A percentile compares a stretch with the other conserved stretches of the same genome.
Conservation (phyloP, 345 rosid genomes). For the Salix suchowensis region DNA sequence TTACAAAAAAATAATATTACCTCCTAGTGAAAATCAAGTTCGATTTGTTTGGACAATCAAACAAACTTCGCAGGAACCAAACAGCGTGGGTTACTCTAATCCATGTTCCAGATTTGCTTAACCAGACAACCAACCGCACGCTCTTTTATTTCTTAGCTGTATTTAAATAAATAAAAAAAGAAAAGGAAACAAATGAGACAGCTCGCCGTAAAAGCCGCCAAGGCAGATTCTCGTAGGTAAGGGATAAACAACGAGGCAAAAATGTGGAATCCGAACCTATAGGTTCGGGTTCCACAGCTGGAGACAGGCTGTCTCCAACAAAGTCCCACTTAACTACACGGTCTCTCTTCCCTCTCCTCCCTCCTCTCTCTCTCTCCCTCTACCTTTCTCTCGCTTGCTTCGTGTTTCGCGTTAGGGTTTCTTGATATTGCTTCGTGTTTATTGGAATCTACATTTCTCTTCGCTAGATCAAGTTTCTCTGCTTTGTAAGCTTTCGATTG, state of each 20-base stretch:
- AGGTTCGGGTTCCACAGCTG: conserved; percentile 78
- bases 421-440: conserved; percentile 22
- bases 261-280: conserved; percentile 33
- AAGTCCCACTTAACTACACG: conserved; percentile 60
- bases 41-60: background rate
- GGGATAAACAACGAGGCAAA: conserved; percentile 15
- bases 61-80: background rate
- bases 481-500: conserved; percentile 50
- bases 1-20: too few relatives aligned
- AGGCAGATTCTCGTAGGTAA: conserved; percentile 35
- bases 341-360: conserved; percentile 7
- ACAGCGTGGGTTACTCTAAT: background rate
- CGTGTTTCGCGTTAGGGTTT: conserved; percentile 37
- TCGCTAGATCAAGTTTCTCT: conserved; percentile 49
- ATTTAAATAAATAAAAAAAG: conserved; percentile 2
- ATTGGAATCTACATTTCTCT: conserved; percentile 10
- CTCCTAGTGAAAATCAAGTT: too few relatives aligned
- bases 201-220: conserved; percentile 43
- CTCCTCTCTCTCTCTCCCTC: conserved; percentile 8
- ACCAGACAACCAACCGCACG: conserved; percentile 11
- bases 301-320: conserved; percentile 99
- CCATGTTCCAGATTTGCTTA: background rate
- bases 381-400: background rate
- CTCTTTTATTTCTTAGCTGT: background rate
- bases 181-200: conserved; percentile 9